These are phyloP conservation scores for Fusarium tuaranense DNA, from an alignment of 2,329 filamentous ascomycete genomes.

Conservation along the genomic window DNA sequence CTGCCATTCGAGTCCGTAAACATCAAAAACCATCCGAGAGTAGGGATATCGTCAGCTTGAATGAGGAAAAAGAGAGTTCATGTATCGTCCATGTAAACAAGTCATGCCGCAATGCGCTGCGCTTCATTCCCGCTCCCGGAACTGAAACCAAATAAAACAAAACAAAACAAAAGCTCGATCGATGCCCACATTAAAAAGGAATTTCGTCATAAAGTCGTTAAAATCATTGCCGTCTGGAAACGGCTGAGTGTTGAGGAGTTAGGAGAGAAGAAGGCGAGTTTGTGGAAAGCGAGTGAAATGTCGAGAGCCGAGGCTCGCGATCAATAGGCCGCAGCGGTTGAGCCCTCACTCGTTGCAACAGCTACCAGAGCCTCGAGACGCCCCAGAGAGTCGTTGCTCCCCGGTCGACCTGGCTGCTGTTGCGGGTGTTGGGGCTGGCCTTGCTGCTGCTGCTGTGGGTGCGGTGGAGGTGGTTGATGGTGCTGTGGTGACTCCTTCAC, in stretches of 20 bases:
- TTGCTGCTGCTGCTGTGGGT: slow-evolving; percentile 19
- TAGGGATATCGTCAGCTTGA: slow-evolving; percentile 32
- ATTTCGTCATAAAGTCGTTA: slow-evolving; percentile 41
- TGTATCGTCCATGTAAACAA: slow-evolving; percentile 38
- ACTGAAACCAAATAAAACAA: slow-evolving; percentile 26
- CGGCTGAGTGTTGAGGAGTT: slow-evolving; percentile 6
- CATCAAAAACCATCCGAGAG: slow-evolving; percentile 18
- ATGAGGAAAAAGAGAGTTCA: slow-evolving; percentile 22
- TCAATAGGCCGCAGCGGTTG: slow-evolving; percentile 56
- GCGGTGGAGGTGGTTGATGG: slow-evolving; percentile 42
- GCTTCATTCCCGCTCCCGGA: slow-evolving; percentile 34
- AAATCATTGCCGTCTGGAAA: slow-evolving; percentile 35
- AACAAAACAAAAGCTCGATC: not conserved
- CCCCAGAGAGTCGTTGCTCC: slow-evolving; percentile 50
- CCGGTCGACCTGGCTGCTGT: slow-evolving; percentile 46
- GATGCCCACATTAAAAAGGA: slow-evolving; percentile 17
- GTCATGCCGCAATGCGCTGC: slow-evolving; percentile 35
- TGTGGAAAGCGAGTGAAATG: not conserved
- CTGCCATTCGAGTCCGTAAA: slow-evolving; percentile 20
- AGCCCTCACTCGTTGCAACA: slow-evolving; percentile 58
- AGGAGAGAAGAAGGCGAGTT: not conserved
- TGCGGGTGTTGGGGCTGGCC: slow-evolving; percentile 42
- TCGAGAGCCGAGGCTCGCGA: not conserved
- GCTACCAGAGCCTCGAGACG: slow-evolving; percentile 58
- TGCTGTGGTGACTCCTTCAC: slow-evolving; percentile 47